phyloP scores from a whole-genome alignment of 345 rosid species.

The Sonneratia alba region DNA sequence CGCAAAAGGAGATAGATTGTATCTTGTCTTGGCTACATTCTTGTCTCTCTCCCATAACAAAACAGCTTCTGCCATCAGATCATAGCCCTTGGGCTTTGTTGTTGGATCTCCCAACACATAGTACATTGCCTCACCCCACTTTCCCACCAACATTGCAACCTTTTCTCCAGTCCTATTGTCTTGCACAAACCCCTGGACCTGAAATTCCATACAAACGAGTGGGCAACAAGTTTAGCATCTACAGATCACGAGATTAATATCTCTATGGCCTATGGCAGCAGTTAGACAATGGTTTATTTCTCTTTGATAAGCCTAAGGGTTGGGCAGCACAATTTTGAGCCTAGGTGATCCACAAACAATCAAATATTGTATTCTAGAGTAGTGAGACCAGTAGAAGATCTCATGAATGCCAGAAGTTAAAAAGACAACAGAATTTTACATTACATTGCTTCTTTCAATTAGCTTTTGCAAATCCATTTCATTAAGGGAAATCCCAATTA shows the following conservation, averaged over 20 bases:
- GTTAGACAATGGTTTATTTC: background rate
- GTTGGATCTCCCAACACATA: conserved; percentile 86
- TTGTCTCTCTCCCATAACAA: conserved; percentile 89
- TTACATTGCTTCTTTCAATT: too few species aligned
- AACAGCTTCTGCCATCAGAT: conserved; percentile 92
- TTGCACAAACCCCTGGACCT: conserved; percentile 99
- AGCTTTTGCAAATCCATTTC: too few species aligned
- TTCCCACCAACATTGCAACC: conserved; percentile 89
- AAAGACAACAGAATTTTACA: too few species aligned
- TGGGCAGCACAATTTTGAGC: too few species aligned
- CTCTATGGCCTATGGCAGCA: too few species aligned
- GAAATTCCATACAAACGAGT: conserved; percentile 2
- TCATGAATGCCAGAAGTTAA: too few species aligned
- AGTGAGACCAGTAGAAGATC: too few species aligned
- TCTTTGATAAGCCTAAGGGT: background rate
- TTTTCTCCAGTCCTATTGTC: conserved; percentile 91
- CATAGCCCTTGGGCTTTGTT: conserved; percentile 85
- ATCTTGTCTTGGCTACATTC: conserved; percentile 75
- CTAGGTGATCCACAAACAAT: too few species aligned
- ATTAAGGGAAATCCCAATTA: too few species aligned
- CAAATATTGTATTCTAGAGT: too few species aligned
- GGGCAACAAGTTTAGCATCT: background rate
- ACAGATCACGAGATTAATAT: too few species aligned
- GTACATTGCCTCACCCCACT: conserved; percentile 99
- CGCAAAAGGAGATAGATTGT: conserved; percentile 86